These are phyloP conservation scores for Diutina siamensis DNA, from an alignment of 1,139 yeast genomes.

Conservation along the genomic window DNA sequence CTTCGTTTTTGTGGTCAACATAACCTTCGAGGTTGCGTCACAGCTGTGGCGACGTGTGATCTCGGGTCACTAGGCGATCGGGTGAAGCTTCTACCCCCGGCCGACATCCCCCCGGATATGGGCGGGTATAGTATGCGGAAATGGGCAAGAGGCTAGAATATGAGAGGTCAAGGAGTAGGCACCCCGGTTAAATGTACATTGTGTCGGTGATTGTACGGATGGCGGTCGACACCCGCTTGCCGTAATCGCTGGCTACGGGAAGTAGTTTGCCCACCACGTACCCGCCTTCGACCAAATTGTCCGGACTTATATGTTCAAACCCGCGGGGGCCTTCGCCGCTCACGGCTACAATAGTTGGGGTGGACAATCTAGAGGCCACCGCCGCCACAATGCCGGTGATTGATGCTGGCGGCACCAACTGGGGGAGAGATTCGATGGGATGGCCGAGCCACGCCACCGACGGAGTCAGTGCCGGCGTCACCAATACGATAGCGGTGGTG, in stretches of 20 bases:
- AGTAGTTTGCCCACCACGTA: background rate
- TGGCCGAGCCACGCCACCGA: background rate
- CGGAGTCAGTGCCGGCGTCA: background rate
- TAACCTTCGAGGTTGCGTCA: too few relatives aligned
- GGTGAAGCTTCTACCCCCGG: too few relatives aligned
- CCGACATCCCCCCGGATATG: too few relatives aligned
- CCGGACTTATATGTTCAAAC: background rate
- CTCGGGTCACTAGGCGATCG: too few relatives aligned
- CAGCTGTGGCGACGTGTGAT: too few relatives aligned
- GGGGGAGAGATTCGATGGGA: background rate
- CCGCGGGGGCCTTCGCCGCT: conserved; percentile 4
- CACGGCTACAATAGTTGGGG: background rate
- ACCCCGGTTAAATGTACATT: background rate
- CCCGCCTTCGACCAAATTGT: background rate
- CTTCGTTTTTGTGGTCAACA: too few relatives aligned
- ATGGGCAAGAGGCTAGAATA: too few relatives aligned
- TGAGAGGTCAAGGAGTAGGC: too few relatives aligned
- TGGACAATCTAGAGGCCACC: background rate
- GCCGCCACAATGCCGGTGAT: conserved; percentile 4
- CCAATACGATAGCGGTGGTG: background rate
- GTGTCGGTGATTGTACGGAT: conserved; percentile 1
- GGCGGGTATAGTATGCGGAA: too few relatives aligned
- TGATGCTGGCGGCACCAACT: background rate
- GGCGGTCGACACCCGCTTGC: background rate
- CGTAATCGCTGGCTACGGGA: background rate